Conservation (phyloP, 2,329 filamentous ascomycete species). For the Trichoderma lentiforme region DNA sequence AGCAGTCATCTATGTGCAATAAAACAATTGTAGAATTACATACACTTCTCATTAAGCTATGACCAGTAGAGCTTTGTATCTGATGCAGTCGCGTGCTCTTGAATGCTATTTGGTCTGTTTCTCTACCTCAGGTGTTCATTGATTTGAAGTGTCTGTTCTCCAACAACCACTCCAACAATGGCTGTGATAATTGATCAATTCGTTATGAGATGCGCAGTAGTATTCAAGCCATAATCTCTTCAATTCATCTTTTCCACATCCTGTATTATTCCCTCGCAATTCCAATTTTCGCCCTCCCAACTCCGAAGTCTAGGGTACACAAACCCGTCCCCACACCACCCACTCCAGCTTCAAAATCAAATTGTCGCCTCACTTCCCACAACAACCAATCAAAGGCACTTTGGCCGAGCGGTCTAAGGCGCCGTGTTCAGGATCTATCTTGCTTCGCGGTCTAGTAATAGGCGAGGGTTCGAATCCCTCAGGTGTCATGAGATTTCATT, state of each 20-base stretch:
- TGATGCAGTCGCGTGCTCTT: not conserved
- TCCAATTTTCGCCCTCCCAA: not conserved
- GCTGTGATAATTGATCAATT: too few species aligned
- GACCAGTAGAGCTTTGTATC: not conserved
- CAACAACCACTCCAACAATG: not conserved
- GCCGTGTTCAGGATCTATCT: constrained; percentile 23
- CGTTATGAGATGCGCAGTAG: too few species aligned
- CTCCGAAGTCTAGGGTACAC: not conserved
- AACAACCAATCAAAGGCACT: constrained; percentile 22
- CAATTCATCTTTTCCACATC: not conserved
- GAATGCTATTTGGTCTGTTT: too few species aligned
- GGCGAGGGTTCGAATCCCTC: constrained; percentile 33
- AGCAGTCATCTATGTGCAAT: not conserved
- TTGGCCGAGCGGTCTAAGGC: constrained; percentile 29
- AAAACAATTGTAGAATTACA: not conserved
- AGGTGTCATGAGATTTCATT: constrained; percentile 25
- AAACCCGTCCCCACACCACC: not conserved
- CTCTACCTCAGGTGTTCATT: too few species aligned
- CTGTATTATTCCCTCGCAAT: not conserved
- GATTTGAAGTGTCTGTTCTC: not conserved
- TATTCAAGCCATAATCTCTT: too few species aligned
- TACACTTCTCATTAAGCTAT: too few species aligned
- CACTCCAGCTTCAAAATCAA: not conserved
- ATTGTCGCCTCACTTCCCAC: not conserved
- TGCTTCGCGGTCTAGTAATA: constrained; percentile 29